A percentile compares a stretch with the other conserved stretches of the same genome.
phyloP scores from a whole-genome alignment of 176 grass and related monocot species.

The Hordeum marinum region DNA sequence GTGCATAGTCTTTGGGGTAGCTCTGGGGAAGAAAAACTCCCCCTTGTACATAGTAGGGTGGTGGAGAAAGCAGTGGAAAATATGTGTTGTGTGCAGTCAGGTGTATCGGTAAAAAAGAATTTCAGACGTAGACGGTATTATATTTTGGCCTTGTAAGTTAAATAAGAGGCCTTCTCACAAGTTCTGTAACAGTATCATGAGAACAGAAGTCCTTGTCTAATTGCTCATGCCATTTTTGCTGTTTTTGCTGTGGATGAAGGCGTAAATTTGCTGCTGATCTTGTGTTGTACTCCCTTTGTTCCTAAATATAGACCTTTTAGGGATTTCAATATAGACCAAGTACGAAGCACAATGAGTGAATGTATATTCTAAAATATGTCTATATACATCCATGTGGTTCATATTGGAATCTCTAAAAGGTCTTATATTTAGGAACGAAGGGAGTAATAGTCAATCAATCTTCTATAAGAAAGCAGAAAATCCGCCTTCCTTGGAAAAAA shows the following conservation, averaged over 20 bases:
- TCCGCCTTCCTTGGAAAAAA: no score
- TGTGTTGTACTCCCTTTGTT: neutral
- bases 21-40: neutral
- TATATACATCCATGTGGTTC: no score
- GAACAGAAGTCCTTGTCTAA: neutral
- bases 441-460: no score
- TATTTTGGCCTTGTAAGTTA: constrained; percentile 21
- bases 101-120: neutral
- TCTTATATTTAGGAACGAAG: no score
- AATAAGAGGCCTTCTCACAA: constrained; percentile 12
- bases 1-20: constrained; percentile 20
- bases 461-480: no score
- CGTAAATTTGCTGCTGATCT: neutral
- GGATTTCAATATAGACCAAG: no score
- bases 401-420: no score
- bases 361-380: no score
- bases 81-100: constrained; percentile 1
- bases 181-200: neutral
- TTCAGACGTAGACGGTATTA: neutral
- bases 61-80: neutral
- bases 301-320: no score
- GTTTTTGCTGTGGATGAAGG: neutral
- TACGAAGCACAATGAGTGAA: no score
- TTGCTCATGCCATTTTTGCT: neutral
- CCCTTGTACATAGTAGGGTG: constrained; percentile 36